A percentile compares a stretch with the other conserved stretches of the same genome.
Evolutionary conservation across 805 yeast species (phyloP).

Genomic region (Metschnikowia anglica): DNA sequence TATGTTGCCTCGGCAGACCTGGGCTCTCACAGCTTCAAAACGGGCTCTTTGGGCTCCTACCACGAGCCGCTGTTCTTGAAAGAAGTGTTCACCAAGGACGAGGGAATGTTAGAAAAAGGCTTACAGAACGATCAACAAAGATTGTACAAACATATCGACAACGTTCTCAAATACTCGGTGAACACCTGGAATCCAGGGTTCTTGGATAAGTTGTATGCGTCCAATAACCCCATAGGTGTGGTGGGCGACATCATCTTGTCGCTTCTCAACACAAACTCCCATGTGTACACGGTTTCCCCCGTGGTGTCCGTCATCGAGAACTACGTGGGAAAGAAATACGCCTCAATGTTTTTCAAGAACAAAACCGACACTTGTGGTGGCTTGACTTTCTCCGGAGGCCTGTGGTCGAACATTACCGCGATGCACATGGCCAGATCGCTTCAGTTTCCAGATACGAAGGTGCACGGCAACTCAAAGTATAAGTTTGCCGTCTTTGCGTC

Average conservation of each 20-base stretch:
- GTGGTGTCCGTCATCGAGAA: conserved; percentile 74
- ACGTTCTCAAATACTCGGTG: conserved; percentile 63
- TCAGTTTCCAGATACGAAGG: conserved; percentile 67
- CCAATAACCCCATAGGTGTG: conserved; percentile 83
- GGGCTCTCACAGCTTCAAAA: conserved; percentile 27
- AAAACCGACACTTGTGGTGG: conserved; percentile 65
- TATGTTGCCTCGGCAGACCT: conserved; percentile 53
- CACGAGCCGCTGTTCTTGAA: conserved; percentile 51
- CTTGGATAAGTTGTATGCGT: conserved; percentile 78
- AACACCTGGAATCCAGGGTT: conserved; percentile 89
- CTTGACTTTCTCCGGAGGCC: conserved; percentile 81
- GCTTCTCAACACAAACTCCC: conserved; percentile 76
- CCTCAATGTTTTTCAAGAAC: conserved; percentile 52
- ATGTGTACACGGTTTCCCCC: conserved; percentile 83
- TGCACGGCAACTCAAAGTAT: conserved; percentile 49
- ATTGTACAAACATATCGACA: conserved; percentile 51
- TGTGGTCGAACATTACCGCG: conserved; percentile 81
- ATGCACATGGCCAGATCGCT: conserved; percentile 73
- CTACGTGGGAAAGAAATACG: conserved; percentile 64
- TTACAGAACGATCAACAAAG: conserved; percentile 39
- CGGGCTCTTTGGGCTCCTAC: conserved; percentile 50
- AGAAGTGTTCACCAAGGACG: conserved; percentile 32
- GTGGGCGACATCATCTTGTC: conserved; percentile 68
- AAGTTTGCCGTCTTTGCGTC: conserved; percentile 72
- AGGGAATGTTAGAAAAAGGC: conserved; percentile 29